Evolutionary conservation across 305 asterid species (phyloP).

Genomic region (Plantago coronopus): DNA sequence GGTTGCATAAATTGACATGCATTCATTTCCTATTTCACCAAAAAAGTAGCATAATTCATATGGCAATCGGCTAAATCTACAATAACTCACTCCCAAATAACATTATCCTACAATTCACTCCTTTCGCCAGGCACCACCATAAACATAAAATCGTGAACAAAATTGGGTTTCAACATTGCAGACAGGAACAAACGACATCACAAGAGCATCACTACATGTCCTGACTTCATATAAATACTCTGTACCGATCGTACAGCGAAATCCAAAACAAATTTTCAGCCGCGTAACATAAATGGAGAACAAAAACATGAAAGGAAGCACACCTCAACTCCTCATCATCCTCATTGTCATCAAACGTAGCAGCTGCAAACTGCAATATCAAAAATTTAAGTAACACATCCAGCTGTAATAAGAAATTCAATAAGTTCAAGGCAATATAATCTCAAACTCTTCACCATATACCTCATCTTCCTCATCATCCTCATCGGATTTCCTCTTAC

Average conservation of each 20-base stretch:
- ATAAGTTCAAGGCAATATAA: background rate
- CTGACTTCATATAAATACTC: too few relatives aligned
- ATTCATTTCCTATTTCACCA: too few relatives aligned
- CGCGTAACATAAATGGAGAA: background rate
- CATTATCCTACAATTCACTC: too few relatives aligned
- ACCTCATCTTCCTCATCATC: slow-evolving; percentile 43
- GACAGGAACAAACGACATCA: too few relatives aligned
- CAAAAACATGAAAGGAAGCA: slow-evolving; percentile 9
- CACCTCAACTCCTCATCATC: slow-evolving; percentile 54
- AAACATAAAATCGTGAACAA: too few relatives aligned
- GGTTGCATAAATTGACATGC: too few relatives aligned
- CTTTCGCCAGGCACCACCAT: too few relatives aligned
- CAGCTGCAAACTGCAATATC: slow-evolving; percentile 50
- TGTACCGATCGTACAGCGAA: too few relatives aligned
- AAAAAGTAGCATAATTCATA: background rate
- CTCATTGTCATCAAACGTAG: slow-evolving; percentile 55
- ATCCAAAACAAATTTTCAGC: slow-evolving; percentile 1
- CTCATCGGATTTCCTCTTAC: slow-evolving; percentile 36
- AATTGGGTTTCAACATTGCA: too few relatives aligned
- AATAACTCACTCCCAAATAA: too few relatives aligned
- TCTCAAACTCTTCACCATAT: background rate
- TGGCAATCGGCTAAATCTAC: background rate
- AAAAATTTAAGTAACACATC: slow-evolving; percentile 6
- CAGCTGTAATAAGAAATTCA: slow-evolving; percentile 3
- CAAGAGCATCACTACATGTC: too few relatives aligned